Base-by-base conservation (phyloP, 2,329 filamentous ascomycete species). In the Colletotrichum higginsianum region DNA sequence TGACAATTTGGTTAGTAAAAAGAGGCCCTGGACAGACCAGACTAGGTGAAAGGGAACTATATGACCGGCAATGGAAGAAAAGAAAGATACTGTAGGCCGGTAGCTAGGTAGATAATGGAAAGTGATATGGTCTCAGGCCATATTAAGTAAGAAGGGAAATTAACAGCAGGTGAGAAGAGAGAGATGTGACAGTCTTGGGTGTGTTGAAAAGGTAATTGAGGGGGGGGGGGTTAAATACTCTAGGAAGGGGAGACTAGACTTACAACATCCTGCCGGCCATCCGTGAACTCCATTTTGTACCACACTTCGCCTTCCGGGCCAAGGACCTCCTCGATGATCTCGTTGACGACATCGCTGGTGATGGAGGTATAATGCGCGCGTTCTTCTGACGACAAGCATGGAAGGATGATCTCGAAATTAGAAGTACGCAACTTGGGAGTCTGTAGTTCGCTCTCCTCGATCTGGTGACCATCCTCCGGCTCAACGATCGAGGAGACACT, bases 191-290 rank as follows among this genome's bases (percentile, higher is more conserved):
- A 12, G 35, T 2, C 35, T 9, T 38, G 35, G 2, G 35, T 38
- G 35, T 38, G 35, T 38, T 38, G 35, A 11, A 38, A 38, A 38
- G 8, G 9, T 38, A 38, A 38, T 38, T 38, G 35, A 38, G 35
- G 35, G 35, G 35, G 2, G 35, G 35, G 35, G 35, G 2, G 9
- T 11, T 11, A 11, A 26, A 47, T 21, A 61, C 11, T 60, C 42
- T 3, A 44, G 16, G n/a, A 44, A 4, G 4, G 13, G 8, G 18
- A 71, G 47, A 21, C 12, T 61, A 26, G 38, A 83, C 85, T 81
- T 80, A 88, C 86, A 75, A 81, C 70, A 65, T 86, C 81, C 73
- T 82, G 75, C 61, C 82, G 80, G 30, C 85, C 86, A 74, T 87
- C 86, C 40, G 82, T 82, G 58, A 86, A 87, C 70, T 86, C 84